A percentile compares a stretch with the other conserved stretches of the same genome.
Evolutionary conservation across 108 stramenopile genomes (phyloP).

Genomic region (Pseudonitzschia multiseries): DNA sequence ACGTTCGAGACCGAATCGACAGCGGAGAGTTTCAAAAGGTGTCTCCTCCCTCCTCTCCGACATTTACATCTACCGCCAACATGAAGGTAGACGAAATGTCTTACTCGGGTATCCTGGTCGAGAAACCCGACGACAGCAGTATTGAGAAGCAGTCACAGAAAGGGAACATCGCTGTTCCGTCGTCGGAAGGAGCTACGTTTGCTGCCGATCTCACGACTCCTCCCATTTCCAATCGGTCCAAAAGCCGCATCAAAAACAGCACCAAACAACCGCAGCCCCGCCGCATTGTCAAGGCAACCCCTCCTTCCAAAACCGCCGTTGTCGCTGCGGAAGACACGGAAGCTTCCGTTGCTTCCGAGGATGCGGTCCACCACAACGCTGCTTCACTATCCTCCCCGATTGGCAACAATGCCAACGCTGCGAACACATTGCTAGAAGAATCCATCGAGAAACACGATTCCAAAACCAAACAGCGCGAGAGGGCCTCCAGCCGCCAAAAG

Average conservation of each 20-base stretch:
- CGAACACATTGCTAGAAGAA: constrained; percentile 26
- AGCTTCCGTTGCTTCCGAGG: neutral
- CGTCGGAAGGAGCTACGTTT: constrained; percentile 6
- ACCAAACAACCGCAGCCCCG: neutral
- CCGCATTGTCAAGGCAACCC: constrained; percentile 34
- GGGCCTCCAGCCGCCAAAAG: constrained; percentile 24
- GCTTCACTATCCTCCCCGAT: constrained; percentile 2
- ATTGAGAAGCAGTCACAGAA: neutral
- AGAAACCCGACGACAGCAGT: constrained; percentile 10
- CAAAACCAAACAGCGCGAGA: constrained; percentile 18
- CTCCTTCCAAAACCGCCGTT: neutral
- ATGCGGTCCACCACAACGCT: neutral
- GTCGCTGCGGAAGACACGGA: neutral
- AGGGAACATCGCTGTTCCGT: neutral
- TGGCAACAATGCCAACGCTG: constrained; percentile 8
- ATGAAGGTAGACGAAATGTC: constrained; percentile 29
- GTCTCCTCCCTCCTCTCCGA: constrained; percentile 7
- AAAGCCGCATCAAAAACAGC: neutral
- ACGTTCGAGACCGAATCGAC: constrained; percentile 10
- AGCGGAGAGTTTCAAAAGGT: constrained; percentile 8
- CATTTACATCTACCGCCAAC: neutral
- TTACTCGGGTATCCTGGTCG: constrained; percentile 29
- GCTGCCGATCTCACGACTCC: constrained; percentile 11
- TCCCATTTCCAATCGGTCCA: neutral
- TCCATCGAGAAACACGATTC: constrained; percentile 19